Conservation (phyloP, 163 green algal genomes). For the Chlorella variabilis region DNA sequence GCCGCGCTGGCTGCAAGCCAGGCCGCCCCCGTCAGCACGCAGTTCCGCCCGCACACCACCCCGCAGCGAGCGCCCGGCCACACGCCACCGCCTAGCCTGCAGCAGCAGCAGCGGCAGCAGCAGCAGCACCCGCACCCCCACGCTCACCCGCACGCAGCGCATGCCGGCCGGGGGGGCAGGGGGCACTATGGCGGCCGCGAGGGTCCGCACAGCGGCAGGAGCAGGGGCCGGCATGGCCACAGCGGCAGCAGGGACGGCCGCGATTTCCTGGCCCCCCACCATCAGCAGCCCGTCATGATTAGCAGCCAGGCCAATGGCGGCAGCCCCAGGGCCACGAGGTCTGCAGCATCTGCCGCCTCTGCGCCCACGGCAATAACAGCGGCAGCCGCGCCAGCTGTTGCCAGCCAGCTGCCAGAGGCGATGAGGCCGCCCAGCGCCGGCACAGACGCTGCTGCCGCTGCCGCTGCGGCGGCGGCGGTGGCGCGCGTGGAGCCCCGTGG, state of each 20-base stretch:
- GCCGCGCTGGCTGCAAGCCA: not conserved
- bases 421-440: slow-evolving; percentile 3
- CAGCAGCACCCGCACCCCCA: too few species aligned
- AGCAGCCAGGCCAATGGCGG: not conserved
- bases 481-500: slow-evolving; percentile 51
- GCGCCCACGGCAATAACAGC: not conserved
- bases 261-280: slow-evolving; percentile 23
- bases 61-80: slow-evolving; percentile 4
- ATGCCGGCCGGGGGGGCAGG: not conserved
- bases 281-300: slow-evolving; percentile 7
- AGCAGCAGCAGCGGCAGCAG: slow-evolving; percentile 41
- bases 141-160: slow-evolving; percentile 2
- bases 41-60: not conserved
- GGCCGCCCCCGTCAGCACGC: not conserved
- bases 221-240: not conserved
- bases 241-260: not conserved
- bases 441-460: not conserved
- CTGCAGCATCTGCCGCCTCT: not conserved
- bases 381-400: not conserved
- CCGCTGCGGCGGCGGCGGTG: not conserved
- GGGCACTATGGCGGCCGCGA: not conserved
- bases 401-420: not conserved
- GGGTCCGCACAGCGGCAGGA: not conserved
- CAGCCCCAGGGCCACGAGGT: not conserved
- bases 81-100: not conserved